Conservation (phyloP, 495 filamentous ascomycete genomes). For the Alectoria sarmentosa region DNA sequence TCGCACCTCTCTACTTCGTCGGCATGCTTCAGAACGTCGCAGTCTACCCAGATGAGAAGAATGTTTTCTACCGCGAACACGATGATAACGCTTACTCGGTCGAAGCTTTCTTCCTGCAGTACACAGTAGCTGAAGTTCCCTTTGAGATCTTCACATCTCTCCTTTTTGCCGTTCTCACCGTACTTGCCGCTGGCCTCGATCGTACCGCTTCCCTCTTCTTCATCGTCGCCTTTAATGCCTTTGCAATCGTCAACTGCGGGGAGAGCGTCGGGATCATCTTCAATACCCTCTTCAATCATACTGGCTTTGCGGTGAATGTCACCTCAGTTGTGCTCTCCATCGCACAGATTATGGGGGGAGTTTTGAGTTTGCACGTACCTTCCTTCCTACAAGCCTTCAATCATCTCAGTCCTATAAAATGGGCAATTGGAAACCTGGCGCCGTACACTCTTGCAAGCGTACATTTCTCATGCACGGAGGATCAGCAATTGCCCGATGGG, state of each 20-base stretch:
- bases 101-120: constrained; percentile 60
- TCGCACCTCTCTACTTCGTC: constrained; percentile 64
- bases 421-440: constrained; percentile 54
- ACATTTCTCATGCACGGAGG: constrained; percentile 48
- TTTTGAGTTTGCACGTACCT: constrained; percentile 61
- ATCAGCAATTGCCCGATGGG: constrained; percentile 48
- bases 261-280: constrained; percentile 75
- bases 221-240: constrained; percentile 57
- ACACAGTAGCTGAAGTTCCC: constrained; percentile 59
- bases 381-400: constrained; percentile 59
- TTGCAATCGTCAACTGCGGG: constrained; percentile 64
- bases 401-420: constrained; percentile 63
- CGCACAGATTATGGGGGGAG: constrained; percentile 58
- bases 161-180: constrained; percentile 54
- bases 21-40: constrained; percentile 74
- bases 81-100: constrained; percentile 60
- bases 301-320: constrained; percentile 66
- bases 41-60: constrained; percentile 55
- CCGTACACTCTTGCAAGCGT: constrained; percentile 51
- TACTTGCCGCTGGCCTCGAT: constrained; percentile 54
- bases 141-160: constrained; percentile 58
- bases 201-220: constrained; percentile 56
- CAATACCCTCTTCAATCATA: constrained; percentile 66
- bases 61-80: constrained; percentile 23
- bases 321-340: constrained; percentile 57